Evolutionary conservation across 2,329 filamentous ascomycete species (phyloP).

Genomic region (Xylariaceae sp.): DNA sequence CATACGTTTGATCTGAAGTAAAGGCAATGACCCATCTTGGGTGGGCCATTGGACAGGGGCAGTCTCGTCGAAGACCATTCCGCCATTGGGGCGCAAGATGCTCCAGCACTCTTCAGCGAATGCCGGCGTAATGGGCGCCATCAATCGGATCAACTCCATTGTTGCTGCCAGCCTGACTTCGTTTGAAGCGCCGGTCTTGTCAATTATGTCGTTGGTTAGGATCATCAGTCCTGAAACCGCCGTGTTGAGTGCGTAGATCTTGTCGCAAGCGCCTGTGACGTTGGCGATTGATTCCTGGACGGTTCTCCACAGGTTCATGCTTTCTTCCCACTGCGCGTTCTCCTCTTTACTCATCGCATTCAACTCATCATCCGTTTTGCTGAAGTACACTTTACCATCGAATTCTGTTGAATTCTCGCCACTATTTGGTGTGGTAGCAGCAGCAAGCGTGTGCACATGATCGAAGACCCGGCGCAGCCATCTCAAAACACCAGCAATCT

Average conservation of each 20-base stretch:
- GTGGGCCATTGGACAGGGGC: constrained; percentile 50
- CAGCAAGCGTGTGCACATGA: constrained; percentile 39
- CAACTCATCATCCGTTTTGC: constrained; percentile 29
- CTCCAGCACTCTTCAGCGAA: constrained; percentile 79
- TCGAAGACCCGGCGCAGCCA: constrained; percentile 70
- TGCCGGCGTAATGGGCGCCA: constrained; percentile 75
- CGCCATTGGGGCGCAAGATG: constrained; percentile 40
- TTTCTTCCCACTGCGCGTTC: constrained; percentile 39
- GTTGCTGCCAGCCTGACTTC: constrained; percentile 46
- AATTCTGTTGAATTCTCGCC: constrained; percentile 12
- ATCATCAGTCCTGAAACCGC: constrained; percentile 77
- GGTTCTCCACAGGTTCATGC: constrained; percentile 54
- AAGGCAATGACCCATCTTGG: constrained; percentile 45
- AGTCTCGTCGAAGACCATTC: constrained; percentile 41
- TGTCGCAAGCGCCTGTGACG: constrained; percentile 63
- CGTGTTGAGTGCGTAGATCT: constrained; percentile 75
- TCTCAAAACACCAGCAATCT: constrained; percentile 73
- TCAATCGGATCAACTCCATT: constrained; percentile 59
- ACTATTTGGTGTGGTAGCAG: constrained; percentile 2
- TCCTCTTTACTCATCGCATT: constrained; percentile 29
- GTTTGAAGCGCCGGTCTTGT: constrained; percentile 38
- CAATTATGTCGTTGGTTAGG: constrained; percentile 64
- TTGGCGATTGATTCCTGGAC: constrained; percentile 63
- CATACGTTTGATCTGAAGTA: constrained; percentile 47
- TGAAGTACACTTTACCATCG: constrained; percentile 36